Conservation (phyloP, 768 basidiomycete species). For the Lactarius akahatsu region DNA sequence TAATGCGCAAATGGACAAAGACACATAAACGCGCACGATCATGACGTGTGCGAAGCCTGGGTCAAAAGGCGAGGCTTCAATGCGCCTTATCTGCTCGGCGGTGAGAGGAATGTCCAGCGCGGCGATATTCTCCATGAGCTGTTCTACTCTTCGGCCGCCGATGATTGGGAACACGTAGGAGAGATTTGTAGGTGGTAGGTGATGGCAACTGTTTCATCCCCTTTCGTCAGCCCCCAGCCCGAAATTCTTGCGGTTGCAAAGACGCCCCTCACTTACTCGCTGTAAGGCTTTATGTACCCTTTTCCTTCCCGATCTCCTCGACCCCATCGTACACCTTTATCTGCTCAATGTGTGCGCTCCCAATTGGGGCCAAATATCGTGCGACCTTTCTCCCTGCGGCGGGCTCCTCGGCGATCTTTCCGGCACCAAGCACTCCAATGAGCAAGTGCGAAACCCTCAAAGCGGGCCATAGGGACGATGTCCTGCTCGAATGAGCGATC, state of each 20-base stretch:
- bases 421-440: constrained; percentile 41
- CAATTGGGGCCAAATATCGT: constrained; percentile 28
- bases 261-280: not conserved
- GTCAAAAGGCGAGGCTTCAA: too few relatives aligned
- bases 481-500: constrained; percentile 44
- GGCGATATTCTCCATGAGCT: constrained; percentile 23
- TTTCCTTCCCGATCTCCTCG: constrained; percentile 41
- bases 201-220: constrained; percentile 39
- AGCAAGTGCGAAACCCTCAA: not conserved
- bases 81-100: too few relatives aligned
- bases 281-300: constrained; percentile 37
- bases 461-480: constrained; percentile 37
- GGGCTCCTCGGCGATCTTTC: constrained; percentile 40
- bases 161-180: constrained; percentile 31
- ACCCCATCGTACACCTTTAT: constrained; percentile 31
- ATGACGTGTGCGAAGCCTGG: too few relatives aligned
- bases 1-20: too few relatives aligned
- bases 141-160: constrained; percentile 46
- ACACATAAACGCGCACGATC: too few relatives aligned
- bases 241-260: not conserved
- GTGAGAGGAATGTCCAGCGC: too few relatives aligned
- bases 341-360: constrained; percentile 37
- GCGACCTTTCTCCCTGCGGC: constrained; percentile 37
- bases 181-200: constrained; percentile 49
- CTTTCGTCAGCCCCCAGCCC: not conserved